phyloP scores from a whole-genome alignment of 2,329 filamentous ascomycete species.

The Zasmidium citrigriseum region DNA sequence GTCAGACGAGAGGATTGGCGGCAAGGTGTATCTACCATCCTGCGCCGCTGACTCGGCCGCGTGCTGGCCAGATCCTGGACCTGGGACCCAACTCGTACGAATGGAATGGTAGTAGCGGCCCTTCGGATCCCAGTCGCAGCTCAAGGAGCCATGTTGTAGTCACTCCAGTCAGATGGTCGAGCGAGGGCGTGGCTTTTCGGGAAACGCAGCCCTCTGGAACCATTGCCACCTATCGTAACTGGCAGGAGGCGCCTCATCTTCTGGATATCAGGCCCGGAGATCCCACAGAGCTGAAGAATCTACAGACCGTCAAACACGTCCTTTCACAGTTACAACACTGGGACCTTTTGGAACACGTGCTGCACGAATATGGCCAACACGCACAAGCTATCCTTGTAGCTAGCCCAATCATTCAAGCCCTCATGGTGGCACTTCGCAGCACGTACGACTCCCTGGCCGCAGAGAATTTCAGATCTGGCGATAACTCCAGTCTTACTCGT shows the following conservation, averaged over 20 bases:
- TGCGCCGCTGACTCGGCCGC: slow-evolving; percentile 18
- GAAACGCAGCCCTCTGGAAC: not conserved
- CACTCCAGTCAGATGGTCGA: not conserved
- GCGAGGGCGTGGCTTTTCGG: not conserved
- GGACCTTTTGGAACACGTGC: slow-evolving; percentile 2
- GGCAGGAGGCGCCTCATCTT: not conserved
- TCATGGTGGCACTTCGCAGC: not conserved
- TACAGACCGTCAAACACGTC: slow-evolving; percentile 2
- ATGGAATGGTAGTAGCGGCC: not conserved
- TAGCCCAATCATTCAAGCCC: not conserved
- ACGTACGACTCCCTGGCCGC: not conserved
- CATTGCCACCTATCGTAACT: not conserved
- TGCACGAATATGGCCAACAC: slow-evolving; percentile 1
- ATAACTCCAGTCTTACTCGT: not conserved
- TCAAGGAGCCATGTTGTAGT: not conserved
- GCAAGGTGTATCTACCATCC: slow-evolving; percentile 22
- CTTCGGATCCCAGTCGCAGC: not conserved
- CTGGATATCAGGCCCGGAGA: not conserved
- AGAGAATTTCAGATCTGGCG: not conserved
- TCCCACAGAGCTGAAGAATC: not conserved
- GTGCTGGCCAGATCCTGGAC: not conserved
- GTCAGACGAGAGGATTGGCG: slow-evolving; percentile 9
- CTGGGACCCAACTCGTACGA: not conserved
- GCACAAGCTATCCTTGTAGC: slow-evolving; percentile 7
- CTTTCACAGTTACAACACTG: slow-evolving; percentile 8